phyloP scores from a whole-genome alignment of 2,329 filamentous ascomycete species.

The Dichotomopilus funicola region DNA sequence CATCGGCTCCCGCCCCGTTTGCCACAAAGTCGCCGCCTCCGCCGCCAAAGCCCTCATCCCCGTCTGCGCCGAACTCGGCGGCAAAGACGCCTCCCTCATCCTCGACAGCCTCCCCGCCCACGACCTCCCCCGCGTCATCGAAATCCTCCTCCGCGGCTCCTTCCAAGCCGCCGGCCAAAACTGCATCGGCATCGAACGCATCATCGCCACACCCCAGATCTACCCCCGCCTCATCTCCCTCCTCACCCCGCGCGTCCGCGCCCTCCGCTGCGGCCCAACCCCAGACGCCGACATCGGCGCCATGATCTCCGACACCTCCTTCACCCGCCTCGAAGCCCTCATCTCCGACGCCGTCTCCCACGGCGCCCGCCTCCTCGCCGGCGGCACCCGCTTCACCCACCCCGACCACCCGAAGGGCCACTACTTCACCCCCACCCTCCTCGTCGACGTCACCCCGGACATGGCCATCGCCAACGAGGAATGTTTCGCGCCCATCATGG shows the following conservation, averaged over 20 bases:
- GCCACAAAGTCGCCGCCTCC: constrained; percentile 78
- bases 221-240: constrained; percentile 67
- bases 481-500: constrained; percentile 87
- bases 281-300: constrained; percentile 78
- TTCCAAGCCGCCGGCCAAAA: constrained; percentile 97
- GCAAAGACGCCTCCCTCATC: constrained; percentile 87
- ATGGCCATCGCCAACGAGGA: constrained; percentile 90
- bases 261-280: constrained; percentile 60
- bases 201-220: constrained; percentile 70
- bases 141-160: constrained; percentile 81
- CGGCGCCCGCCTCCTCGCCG: constrained; percentile 75
- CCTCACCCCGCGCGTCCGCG: constrained; percentile 66
- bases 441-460: constrained; percentile 76
- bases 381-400: constrained; percentile 67
- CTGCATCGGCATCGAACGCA: constrained; percentile 92
- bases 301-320: constrained; percentile 74
- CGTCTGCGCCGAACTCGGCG: constrained; percentile 83
- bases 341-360: constrained; percentile 69
- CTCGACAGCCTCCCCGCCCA: constrained; percentile 63
- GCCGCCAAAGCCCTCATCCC: constrained; percentile 83
- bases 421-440: constrained; percentile 87
- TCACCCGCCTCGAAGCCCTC: constrained; percentile 67
- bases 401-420: constrained; percentile 70
- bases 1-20: constrained; percentile 83
- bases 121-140: constrained; percentile 65